Evolutionary conservation across 306 rosid species (phyloP), one percentile per base, ranked within the genome.

Genomic region (Quercus wislizeni): DNA sequence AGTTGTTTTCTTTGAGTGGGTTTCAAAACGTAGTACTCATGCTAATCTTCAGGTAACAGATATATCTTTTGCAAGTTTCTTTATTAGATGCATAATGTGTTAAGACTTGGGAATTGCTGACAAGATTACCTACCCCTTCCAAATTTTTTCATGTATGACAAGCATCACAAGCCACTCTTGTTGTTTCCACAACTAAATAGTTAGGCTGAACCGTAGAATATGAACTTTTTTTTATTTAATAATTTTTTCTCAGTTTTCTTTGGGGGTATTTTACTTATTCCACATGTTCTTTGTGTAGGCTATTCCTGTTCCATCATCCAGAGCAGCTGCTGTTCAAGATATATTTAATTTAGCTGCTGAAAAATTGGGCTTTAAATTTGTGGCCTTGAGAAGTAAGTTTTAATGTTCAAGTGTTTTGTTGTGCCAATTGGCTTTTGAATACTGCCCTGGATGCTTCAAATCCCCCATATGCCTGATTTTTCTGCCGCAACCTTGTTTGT

Each of bases 1-100:
- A 76, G 92, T 89, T 35, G 85, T 95, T 61, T 95, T 91, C 87
- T 95, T 95, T 73, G 99, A 95, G 88, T 91, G 98, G 99, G 92
- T 72, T 83, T 93, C 98, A 5, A 79, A 81, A 69, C 93, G 91
- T 71, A 83, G 85, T 64, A 83, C 88, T 76, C 99, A 95, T 87
- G 98, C 98, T 81, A 95, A 95, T 91, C 94, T 93, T 83, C 99
- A 95, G 99, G 99, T 91, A 89, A 81, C 54, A 23, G 33, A 55
- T 58, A 43, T 65, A 74, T 71, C 55, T 70, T 30, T 74, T 77
- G 21, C 46, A 70, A 73, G 62, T 69, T 68, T 59, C 76, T 8
- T 49, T 20, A 61, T 58, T 78, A 8, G 69, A 80, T 81, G 33
- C 69, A 55, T 74, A n/a, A 5, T 30, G 21, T 30, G 27, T 20